Evolutionary conservation across 768 basidiomycete species (phyloP), one percentile per base, ranked within the genome.

Genomic region (Boletus patriciae): DNA sequence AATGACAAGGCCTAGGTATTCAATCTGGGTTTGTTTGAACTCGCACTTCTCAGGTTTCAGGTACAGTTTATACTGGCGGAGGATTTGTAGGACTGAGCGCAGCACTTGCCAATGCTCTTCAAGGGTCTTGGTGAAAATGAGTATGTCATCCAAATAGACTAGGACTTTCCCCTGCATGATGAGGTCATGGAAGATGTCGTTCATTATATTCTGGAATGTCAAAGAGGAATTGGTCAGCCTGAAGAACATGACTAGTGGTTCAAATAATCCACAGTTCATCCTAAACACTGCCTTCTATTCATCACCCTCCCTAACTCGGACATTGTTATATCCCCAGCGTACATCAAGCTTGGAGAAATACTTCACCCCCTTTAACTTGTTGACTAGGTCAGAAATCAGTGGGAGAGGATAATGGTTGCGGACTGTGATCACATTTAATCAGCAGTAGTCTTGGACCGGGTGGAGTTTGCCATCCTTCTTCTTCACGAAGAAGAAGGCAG

Each of bases 161-260:
- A 73, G 31, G 1, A 74, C 65, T 10, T 59, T 58, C 3, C 58
- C 56, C 38, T 61, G 58, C 3, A 50, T 29, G 12, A 79, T 65
- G 18, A 72, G 59, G 6, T 76, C 70, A 1, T 59, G 33, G 8
- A 75, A 60, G 19, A 72, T 54, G 54, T 70, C 38, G 52, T 73
- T 66, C 40, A 69, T 33, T 11, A 33, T 1, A 11, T 33, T 33
- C 4, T 33, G 31, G 11, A 33, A 33, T 1, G 10, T 34, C 65
- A 18, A 62, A 33, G 70, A 70, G 6, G 48, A 52, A 38, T 71
- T 67, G 5, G 62, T 63, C 1, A 74, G 46, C 1, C 71, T 68
- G 41, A 75, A 75, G 34, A 74, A 76, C 74, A 79, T 77, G 16
- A 79, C 76, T 0, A 60, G 44, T 8, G 63, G 74, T 61, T 78